Evolutionary conservation across 2,329 filamentous ascomycete species (phyloP).

Genomic region (Fusarium goolgardi): DNA sequence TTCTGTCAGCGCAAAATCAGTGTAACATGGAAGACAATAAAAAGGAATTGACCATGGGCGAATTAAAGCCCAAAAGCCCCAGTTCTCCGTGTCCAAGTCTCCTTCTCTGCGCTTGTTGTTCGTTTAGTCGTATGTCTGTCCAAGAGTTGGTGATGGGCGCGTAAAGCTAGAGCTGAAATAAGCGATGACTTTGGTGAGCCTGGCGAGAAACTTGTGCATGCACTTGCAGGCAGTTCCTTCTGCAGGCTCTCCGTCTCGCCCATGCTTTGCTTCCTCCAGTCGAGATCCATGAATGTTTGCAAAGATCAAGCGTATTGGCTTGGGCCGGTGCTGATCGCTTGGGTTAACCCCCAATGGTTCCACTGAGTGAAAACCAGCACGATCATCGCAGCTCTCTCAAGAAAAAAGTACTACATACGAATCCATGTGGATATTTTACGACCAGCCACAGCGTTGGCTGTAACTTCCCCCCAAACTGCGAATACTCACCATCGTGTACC

Average conservation of each 20-base stretch:
- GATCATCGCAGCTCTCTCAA: slow-evolving; percentile 28
- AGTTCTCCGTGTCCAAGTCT: background rate
- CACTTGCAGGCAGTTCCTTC: slow-evolving; percentile 45
- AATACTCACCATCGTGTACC: slow-evolving; percentile 14
- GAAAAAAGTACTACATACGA: slow-evolving; percentile 52
- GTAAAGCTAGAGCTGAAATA: slow-evolving; percentile 19
- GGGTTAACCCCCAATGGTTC: slow-evolving; percentile 43
- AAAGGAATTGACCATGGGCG: background rate
- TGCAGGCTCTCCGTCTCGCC: slow-evolving; percentile 15
- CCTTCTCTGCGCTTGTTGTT: slow-evolving; percentile 8
- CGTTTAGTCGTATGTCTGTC: background rate
- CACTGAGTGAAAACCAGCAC: slow-evolving; percentile 35
- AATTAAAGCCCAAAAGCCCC: background rate
- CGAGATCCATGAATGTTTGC: slow-evolving; percentile 19
- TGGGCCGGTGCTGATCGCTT: slow-evolving; percentile 27
- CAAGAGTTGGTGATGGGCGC: slow-evolving; percentile 16
- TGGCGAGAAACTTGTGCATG: slow-evolving; percentile 35
- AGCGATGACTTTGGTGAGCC: slow-evolving; percentile 14
- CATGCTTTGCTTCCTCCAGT: slow-evolving; percentile 18
- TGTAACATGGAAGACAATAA: background rate
- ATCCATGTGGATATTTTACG: slow-evolving; percentile 55
- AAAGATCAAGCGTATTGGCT: slow-evolving; percentile 36
- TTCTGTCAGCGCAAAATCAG: slow-evolving; percentile 20
- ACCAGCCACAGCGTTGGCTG: slow-evolving; percentile 27
- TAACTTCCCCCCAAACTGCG: slow-evolving; percentile 19